These are phyloP conservation scores for Penicillium sp. DNA, from an alignment of 2,329 filamentous ascomycete genomes.

Conservation along the genomic window DNA sequence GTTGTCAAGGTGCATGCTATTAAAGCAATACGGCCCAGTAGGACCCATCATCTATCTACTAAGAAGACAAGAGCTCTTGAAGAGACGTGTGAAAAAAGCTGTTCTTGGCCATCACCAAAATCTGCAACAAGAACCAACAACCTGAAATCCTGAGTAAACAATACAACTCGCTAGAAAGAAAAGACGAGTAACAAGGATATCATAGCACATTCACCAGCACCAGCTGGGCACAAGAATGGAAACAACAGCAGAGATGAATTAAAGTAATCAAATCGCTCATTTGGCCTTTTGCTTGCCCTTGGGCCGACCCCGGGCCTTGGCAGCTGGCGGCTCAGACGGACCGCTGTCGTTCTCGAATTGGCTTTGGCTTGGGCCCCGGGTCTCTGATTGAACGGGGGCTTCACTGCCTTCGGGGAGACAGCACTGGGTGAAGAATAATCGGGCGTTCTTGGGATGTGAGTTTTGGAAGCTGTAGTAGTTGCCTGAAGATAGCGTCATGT, in stretches of 20 bases:
- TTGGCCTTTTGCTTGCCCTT: conserved; percentile 38
- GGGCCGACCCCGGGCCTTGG: conserved; percentile 28
- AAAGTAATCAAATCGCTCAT: conserved; percentile 7
- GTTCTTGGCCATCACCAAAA: conserved; percentile 1
- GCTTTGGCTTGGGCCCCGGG: conserved; percentile 21
- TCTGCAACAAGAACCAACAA: background rate
- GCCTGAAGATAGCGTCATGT: conserved; percentile 55
- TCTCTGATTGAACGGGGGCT: conserved; percentile 25
- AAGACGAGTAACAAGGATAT: conserved; percentile 19
- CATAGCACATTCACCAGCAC: conserved; percentile 21
- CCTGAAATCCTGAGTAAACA: background rate
- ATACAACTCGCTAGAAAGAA: conserved; percentile 22
- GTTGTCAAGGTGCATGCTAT: too few species aligned
- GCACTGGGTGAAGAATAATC: conserved; percentile 91
- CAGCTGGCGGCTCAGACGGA: conserved; percentile 8
- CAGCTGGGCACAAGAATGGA: conserved; percentile 7
- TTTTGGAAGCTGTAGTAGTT: conserved; percentile 94
- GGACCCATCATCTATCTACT: background rate
- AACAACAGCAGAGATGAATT: conserved; percentile 1
- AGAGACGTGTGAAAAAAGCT: too few species aligned
- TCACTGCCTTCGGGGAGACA: conserved; percentile 57
- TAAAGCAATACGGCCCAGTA: too few species aligned
- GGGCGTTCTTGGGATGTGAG: conserved; percentile 68
- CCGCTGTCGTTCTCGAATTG: conserved; percentile 18
- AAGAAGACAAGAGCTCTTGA: too few species aligned